Conservation (phyloP, 2,329 filamentous ascomycete species). For the Laburnicola sp. region DNA sequence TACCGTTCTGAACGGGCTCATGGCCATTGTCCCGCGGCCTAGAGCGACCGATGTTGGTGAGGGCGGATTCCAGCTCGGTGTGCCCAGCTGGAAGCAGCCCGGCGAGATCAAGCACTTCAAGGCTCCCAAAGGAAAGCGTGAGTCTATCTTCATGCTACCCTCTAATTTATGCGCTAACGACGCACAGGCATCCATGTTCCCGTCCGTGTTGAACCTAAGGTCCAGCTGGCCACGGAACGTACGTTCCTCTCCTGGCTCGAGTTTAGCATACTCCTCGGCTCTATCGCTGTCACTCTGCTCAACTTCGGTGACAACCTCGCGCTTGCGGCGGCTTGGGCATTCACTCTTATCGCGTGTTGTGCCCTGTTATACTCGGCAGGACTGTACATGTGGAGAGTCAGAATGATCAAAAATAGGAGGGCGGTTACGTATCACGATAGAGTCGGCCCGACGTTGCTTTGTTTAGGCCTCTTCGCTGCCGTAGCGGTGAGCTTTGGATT, state of each 20-base stretch:
- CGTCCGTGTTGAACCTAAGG: conserved; percentile 94
- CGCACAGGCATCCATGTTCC: conserved; percentile 82
- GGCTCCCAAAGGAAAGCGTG: conserved; percentile 73
- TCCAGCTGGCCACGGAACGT: conserved; percentile 93
- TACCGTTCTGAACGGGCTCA: conserved; percentile 28
- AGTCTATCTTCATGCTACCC: conserved; percentile 13
- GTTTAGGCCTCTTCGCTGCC: conserved; percentile 70
- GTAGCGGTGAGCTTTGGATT: conserved; percentile 80
- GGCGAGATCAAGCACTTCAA: conserved; percentile 59
- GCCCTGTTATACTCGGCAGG: conserved; percentile 81
- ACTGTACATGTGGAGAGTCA: conserved; percentile 86
- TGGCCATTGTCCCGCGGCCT: conserved; percentile 44
- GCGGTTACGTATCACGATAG: conserved; percentile 92
- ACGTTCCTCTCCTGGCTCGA: conserved; percentile 98
- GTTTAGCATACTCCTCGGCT: conserved; percentile 89
- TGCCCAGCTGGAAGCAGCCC: conserved; percentile 47
- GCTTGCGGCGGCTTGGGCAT: conserved; percentile 63
- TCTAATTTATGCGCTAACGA: conserved; percentile 12
- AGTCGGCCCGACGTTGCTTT: conserved; percentile 79
- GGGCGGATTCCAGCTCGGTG: conserved; percentile 47
- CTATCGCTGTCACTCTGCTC: conserved; percentile 47
- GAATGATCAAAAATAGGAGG: conserved; percentile 77
- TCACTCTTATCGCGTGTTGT: conserved; percentile 77
- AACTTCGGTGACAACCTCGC: conserved; percentile 46
- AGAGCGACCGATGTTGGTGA: conserved; percentile 50